Conservation (phyloP, 768 basidiomycete genomes). For the Phylloporus sp. region DNA sequence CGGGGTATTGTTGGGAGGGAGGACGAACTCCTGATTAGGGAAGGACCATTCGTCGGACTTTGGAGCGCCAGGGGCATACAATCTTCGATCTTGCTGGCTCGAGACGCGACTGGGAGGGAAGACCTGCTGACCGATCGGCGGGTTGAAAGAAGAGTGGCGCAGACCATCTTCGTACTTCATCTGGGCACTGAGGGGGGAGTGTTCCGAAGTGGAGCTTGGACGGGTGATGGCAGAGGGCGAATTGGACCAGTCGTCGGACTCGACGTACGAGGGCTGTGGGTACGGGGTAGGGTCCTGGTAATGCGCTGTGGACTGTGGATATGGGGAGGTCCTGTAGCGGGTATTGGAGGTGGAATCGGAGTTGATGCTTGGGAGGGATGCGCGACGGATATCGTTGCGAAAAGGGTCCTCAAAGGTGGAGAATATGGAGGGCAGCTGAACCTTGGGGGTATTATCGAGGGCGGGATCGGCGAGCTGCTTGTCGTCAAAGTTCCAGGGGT, state of each 20-base stretch:
- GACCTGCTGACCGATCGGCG: conserved; percentile 55
- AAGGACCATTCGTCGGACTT: conserved; percentile 74
- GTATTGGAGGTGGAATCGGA: conserved; percentile 39
- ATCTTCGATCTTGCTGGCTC: conserved; percentile 63
- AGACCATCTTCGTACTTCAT: conserved; percentile 68
- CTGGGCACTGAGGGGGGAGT: conserved; percentile 43
- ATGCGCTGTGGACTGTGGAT: conserved; percentile 44
- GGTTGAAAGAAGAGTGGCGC: conserved; percentile 64
- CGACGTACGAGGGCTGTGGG: conserved; percentile 40
- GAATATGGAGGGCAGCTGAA: conserved; percentile 72
- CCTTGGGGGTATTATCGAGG: conserved; percentile 43
- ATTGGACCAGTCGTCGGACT: conserved; percentile 51
- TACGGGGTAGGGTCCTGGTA: conserved; percentile 45
- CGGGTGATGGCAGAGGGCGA: conserved; percentile 58
- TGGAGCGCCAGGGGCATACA: conserved; percentile 37
- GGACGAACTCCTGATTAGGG: conserved; percentile 54
- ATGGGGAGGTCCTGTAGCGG: conserved; percentile 52
- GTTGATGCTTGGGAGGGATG: conserved; percentile 58
- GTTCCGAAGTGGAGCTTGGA: conserved; percentile 62
- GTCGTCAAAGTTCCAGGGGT: conserved; percentile 30
- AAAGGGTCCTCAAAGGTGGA: conserved; percentile 60
- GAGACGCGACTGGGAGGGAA: conserved; percentile 67
- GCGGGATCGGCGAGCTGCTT: conserved; percentile 39
- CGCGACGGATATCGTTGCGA: conserved; percentile 51
- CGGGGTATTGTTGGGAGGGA: conserved; percentile 28